Conservation (phyloP, 805 yeast species). For the Ogataea populi-albae region DNA sequence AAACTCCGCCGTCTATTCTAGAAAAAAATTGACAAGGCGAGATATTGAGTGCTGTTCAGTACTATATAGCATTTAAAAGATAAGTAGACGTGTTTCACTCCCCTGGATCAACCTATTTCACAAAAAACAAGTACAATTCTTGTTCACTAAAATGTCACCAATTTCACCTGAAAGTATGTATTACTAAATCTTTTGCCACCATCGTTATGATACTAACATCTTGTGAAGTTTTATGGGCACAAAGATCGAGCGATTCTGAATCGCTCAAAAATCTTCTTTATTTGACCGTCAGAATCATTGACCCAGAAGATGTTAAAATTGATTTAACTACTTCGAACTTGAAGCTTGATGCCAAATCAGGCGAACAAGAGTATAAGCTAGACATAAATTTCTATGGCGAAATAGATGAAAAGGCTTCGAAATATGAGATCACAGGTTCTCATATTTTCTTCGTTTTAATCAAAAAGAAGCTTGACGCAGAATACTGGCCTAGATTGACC, state of each 20-base stretch:
- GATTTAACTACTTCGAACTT: constrained; percentile 56
- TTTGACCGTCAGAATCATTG: constrained; percentile 71
- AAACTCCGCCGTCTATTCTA: too few species aligned
- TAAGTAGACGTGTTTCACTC: too few species aligned
- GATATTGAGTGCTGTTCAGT: too few species aligned
- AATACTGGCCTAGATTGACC: constrained; percentile 94
- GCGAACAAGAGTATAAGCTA: constrained; percentile 57
- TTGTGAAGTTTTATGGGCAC: constrained; percentile 88
- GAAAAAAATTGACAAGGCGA: too few species aligned
- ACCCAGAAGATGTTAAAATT: constrained; percentile 60
- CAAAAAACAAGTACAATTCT: too few species aligned
- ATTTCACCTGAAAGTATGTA: constrained; percentile 35
- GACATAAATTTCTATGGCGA: constrained; percentile 73
- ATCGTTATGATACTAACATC: constrained; percentile 7
- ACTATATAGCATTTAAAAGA: too few species aligned
- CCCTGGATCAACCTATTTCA: too few species aligned
- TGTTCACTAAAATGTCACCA: constrained; percentile 22
- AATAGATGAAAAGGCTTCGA: constrained; percentile 64
- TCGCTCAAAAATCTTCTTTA: constrained; percentile 70
- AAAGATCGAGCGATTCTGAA: constrained; percentile 79
- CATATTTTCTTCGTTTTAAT: constrained; percentile 61
- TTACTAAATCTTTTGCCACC: too few species aligned
- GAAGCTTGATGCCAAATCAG: constrained; percentile 47
- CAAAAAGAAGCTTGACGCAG: constrained; percentile 65
- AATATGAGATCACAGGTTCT: constrained; percentile 58